phyloP scores from a whole-genome alignment of 371 early-diverging fungal species.

The Gilbertella persicaria region DNA sequence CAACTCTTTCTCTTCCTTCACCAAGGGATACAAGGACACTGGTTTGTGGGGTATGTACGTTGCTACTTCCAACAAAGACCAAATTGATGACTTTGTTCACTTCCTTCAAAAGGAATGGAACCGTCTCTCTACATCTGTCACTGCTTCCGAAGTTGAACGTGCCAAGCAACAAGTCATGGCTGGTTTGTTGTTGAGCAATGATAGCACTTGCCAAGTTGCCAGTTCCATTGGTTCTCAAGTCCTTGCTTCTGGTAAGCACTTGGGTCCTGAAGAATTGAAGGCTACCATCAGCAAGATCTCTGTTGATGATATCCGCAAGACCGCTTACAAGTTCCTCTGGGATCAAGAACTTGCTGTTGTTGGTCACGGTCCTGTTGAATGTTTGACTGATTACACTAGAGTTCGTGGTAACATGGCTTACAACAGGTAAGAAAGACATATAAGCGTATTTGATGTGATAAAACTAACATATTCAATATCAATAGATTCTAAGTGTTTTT shows the following conservation, averaged over 20 bases:
- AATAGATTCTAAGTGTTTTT: conserved; percentile 23
- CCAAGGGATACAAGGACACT: conserved; percentile 95
- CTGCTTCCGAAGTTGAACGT: conserved; percentile 90
- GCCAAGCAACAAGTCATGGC: conserved; percentile 98
- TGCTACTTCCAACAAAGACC: conserved; percentile 74
- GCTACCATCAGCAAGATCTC: conserved; percentile 27
- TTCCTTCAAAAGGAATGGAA: conserved; percentile 89
- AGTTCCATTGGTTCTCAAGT: conserved; percentile 96
- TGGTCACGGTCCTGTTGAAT: conserved; percentile 85
- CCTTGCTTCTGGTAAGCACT: conserved; percentile 83
- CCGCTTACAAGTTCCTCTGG: conserved; percentile 80
- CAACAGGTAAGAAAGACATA: conserved; percentile 44
- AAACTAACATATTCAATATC: no score
- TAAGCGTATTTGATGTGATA: no score
- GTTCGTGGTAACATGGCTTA: conserved; percentile 81
- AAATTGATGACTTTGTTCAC: conserved; percentile 87
- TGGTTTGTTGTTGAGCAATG: conserved; percentile 78
- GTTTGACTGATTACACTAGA: conserved; percentile 87
- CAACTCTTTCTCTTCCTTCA: conserved; percentile 95
- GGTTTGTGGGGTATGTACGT: conserved; percentile 95
- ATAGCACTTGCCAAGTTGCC: conserved; percentile 86
- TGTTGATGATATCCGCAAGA: conserved; percentile 78
- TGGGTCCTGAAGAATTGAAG: conserved; percentile 46
- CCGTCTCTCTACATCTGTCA: conserved; percentile 81
- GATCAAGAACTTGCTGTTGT: conserved; percentile 90